Evolutionary conservation across 495 filamentous ascomycete genomes (phyloP), one percentile per base, ranked within the genome.

Genomic region (Chaetomium tenue): DNA sequence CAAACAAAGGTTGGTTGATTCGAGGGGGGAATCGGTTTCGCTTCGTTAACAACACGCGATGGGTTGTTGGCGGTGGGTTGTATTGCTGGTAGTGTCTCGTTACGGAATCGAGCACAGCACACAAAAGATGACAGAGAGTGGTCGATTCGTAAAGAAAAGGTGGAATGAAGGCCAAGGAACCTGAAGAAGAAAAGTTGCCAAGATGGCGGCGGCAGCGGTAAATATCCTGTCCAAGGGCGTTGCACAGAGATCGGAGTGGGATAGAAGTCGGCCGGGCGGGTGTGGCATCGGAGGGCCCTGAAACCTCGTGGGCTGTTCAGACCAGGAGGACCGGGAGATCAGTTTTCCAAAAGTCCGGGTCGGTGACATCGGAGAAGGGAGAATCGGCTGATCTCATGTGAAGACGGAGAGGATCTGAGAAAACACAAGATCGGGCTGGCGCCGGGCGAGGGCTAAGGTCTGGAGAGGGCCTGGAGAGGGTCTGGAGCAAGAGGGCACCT

Each of bases 231-330:
- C 37, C 26, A 44, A 26, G 55, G 22, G 9, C 20, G 55, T 58
- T 2, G 20, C 20, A 44, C 55, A 58, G 44, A 42, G 20, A 37
- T 20, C 20, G 37, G 37, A 44, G 55, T 18, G 12, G 2, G 11
- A 44, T 20, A 25, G 33, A 16, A 25, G 39, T 25, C 55, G 55
- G 39, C 20, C 37, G 33, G 30, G 55, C 23, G 55, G 53, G 8
- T 7, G 6, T 37, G 53, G n/a, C 53, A 56, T 37, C 25, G 25
- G 26, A 18, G 50, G 50, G 30, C 33, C 55, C 2, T 58, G 55
- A 58, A 58, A 58, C 55, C 55, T 44, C 37, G 37, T 58, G 55
- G 37, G 20, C 39, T 44, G 55, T 58, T 42, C 30, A 8, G 55
- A 37, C 55, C 55, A 58, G 37, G 33, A 37, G 15, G 55, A 37